Base-by-base conservation (phyloP, 352 stramenopile genomes). In the Globisporangium uncinulatum region DNA sequence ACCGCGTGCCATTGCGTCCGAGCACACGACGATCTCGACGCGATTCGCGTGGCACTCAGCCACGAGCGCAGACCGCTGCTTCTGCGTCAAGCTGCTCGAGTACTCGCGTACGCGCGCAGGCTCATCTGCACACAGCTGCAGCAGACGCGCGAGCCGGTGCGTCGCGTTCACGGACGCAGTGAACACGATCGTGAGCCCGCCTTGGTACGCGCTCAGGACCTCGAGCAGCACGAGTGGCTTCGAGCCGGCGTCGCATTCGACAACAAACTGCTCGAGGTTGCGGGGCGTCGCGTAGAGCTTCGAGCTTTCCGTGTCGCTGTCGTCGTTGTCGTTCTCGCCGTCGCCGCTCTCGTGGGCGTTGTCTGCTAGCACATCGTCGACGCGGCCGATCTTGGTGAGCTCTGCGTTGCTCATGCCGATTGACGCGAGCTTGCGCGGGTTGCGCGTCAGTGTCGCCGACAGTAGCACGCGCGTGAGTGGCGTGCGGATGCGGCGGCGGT, bases 401-500 rank as follows among this genome's bases (percentile, higher is more conserved):
- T 98, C 94, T 4, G 97, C 96, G 74, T 98, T 96, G 49, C 87
- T 87, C 68, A 99, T 91, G 24, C 87, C 84, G 37, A 99, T 93
- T 2, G 89, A 76, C 1, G 96, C 92, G 45, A 99, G 78, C 65
- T 98, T 98, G 31, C 96, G 83, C 47, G 97, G 96, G 82, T 99
- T 97, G 21, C 89, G 89, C 51, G 96, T 99, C 45, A 99, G 71
- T 15, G 97, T 99, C 20, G 97, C 97, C n/a, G 96, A 99, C 51
- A 99, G 87, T 36, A 99, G 70, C 34, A 99, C 83, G 56, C 98
- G 91, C n/a, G 92, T 92, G 43, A 99, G 70, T 36, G 93, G 83
- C 46, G 81, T 90, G 29, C 77, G 79, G 50, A 93, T 89, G 21
- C 76, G 79, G 6, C 79, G 76, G 54, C 79, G 70, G 59, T 94